Evolutionary conservation across 345 rosid genomes (phyloP), one percentile per base, ranked within the genome.

Genomic region (Gossypium mustelinum): DNA sequence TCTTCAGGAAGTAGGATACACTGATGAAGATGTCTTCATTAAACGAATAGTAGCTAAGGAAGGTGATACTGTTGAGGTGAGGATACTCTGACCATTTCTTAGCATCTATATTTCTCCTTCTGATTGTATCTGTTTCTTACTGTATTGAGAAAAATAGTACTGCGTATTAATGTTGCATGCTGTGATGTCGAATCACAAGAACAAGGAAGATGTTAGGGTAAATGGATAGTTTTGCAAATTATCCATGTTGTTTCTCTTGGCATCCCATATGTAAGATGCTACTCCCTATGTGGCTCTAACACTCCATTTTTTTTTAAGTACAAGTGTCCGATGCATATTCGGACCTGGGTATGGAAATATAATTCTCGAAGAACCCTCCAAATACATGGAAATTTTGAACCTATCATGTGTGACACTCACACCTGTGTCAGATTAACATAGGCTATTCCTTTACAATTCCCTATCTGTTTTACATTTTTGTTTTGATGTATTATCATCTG

Each of bases 1-100:
- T 55, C 98, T 96, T 76, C 99, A 93, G 72, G 89, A 93, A 85
- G 94, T 88, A 81, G 99, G 97, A 66, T 93, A 93, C 79, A 93
- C 94, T 0, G 94, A 93, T 76, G 87, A 88, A 11, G 98, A 93
- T 78, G 98, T 95, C n/a, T 95, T 95, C 85, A 92, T 95, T 62
- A 93, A 95, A 82, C 84, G 97, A 67, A 71, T 96, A 48, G 88
- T 96, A 72, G 97, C 97, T 4, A 92, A 89, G 89, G 99, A 82
- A 82, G 99, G 99, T 14, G 99, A 95, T 65, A 60, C 76, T n/a
- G 94, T 93, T 3, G 99, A 95, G 98, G 98, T 93, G 47, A 76
- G 83, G 34, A 78, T 70, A 59, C 79, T 66, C 66, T 60, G 59
- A 11, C 3, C 51, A 75, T 72, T 27, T 65, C 45, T 11, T 18